phyloP scores from a whole-genome alignment of 768 basidiomycete genomes.

The Dentipellis sp. region DNA sequence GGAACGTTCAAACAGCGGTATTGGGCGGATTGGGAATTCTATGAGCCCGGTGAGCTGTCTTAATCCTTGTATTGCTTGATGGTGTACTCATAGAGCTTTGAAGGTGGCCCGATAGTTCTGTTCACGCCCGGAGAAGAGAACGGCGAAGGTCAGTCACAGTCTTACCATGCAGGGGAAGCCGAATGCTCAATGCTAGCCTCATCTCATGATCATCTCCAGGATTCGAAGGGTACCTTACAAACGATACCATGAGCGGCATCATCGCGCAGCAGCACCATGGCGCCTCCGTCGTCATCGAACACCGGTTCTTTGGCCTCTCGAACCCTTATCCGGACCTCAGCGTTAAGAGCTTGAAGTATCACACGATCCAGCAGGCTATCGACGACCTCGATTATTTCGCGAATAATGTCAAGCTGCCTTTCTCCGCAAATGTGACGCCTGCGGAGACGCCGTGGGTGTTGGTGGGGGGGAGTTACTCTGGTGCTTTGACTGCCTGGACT shows the following conservation, averaged over 20 bases:
- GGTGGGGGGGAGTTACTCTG: slow-evolving; percentile 35
- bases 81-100: not conserved
- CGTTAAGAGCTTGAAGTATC: slow-evolving; percentile 44
- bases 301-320: slow-evolving; percentile 67
- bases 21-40: slow-evolving; percentile 63
- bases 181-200: too few relatives aligned
- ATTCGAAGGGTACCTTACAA: slow-evolving; percentile 41
- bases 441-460: slow-evolving; percentile 34
- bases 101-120: slow-evolving; percentile 50
- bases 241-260: slow-evolving; percentile 50
- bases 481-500: slow-evolving; percentile 7
- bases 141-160: slow-evolving; percentile 30
- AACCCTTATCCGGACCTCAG: slow-evolving; percentile 58
- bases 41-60: slow-evolving; percentile 28
- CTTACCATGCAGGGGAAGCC: too few relatives aligned
- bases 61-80: not conserved
- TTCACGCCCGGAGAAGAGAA: slow-evolving; percentile 60
- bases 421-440: slow-evolving; percentile 57
- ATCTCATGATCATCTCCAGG: not conserved
- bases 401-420: slow-evolving; percentile 53
- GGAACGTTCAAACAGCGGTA: slow-evolving; percentile 75
- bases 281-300: slow-evolving; percentile 55
- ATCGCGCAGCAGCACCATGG: slow-evolving; percentile 61
- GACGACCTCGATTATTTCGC: slow-evolving; percentile 67
- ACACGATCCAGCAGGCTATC: slow-evolving; percentile 68